A percentile compares a stretch with the other conserved stretches of the same genome.
Evolutionary conservation across 768 basidiomycete species (phyloP).

Genomic region (Lepiota venenata): DNA sequence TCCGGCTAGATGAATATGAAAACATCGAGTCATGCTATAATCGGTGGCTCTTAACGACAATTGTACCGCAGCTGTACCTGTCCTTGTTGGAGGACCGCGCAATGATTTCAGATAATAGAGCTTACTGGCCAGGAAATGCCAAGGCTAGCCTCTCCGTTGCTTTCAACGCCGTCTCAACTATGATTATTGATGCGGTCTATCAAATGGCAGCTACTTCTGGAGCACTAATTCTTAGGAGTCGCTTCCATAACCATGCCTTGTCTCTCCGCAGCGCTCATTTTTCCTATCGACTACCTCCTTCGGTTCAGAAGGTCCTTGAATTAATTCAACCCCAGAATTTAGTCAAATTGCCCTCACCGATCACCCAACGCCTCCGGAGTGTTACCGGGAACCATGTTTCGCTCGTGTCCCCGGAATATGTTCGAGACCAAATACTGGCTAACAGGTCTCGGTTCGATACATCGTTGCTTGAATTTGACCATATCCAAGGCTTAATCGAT

Average conservation of each 20-base stretch:
- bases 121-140: conserved; percentile 33
- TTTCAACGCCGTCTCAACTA: conserved; percentile 14
- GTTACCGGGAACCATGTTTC: background rate
- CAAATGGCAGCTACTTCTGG: background rate
- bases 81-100: conserved; percentile 30
- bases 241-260: conserved; percentile 16
- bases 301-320: background rate
- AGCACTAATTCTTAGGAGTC: conserved; percentile 3
- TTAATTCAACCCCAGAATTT: background rate
- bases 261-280: background rate
- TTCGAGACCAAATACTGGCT: conserved; percentile 3
- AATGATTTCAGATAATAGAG: conserved; percentile 14
- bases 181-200: conserved; percentile 4
- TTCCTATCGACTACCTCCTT: background rate
- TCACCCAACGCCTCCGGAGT: background rate
- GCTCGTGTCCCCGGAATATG: background rate
- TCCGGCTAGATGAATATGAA: conserved; percentile 35
- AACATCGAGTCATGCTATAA: conserved; percentile 37
- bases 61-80: conserved; percentile 36
- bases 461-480: conserved; percentile 20
- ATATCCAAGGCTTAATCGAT: conserved; percentile 22
- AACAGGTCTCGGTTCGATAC: background rate
- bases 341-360: background rate
- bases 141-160: conserved; percentile 14
- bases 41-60: conserved; percentile 33